These are phyloP conservation scores for Rhododendron vialii DNA, from an alignment of 148 eudicot species.

Conservation along the genomic window DNA sequence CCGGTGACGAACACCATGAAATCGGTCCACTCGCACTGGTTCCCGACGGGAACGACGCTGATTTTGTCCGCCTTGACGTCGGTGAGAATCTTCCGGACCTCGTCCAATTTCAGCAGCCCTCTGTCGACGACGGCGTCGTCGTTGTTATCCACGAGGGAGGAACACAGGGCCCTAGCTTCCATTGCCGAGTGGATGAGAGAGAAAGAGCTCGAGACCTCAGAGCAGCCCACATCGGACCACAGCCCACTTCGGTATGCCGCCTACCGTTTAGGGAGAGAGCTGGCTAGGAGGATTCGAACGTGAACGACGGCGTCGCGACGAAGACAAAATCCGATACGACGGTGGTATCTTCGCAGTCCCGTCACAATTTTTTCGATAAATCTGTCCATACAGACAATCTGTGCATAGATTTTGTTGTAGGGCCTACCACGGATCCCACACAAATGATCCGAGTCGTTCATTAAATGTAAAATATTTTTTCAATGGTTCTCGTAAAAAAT, in stretches of 20 bases:
- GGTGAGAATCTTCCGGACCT: constrained; percentile 59
- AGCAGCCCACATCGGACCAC: constrained; percentile 30
- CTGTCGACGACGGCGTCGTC: neutral
- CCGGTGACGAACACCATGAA: constrained; percentile 90
- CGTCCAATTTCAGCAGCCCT: constrained; percentile 60
- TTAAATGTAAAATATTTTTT: too few species aligned
- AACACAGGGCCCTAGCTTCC: constrained; percentile 14
- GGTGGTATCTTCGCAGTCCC: too few species aligned
- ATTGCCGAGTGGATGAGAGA: constrained; percentile 12
- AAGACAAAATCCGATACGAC: too few species aligned
- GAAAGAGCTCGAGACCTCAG: constrained; percentile 24
- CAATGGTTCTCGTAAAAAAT: too few species aligned
- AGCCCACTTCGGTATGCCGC: neutral
- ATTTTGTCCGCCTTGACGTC: constrained; percentile 81
- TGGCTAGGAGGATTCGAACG: neutral
- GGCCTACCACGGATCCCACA: too few species aligned
- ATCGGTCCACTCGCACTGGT: constrained; percentile 62
- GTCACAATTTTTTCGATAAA: too few species aligned
- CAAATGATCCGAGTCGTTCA: too few species aligned
- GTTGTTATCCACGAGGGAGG: constrained; percentile 18
- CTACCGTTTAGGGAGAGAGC: neutral
- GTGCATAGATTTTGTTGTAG: too few species aligned
- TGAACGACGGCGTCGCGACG: too few species aligned
- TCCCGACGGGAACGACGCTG: constrained; percentile 49
- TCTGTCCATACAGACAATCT: too few species aligned